Percentiles rank a stretch among this genome's conserved stretches.
phyloP scores from a whole-genome alignment of 164 flowering plant species.

The Paratinospora sagittata region DNA sequence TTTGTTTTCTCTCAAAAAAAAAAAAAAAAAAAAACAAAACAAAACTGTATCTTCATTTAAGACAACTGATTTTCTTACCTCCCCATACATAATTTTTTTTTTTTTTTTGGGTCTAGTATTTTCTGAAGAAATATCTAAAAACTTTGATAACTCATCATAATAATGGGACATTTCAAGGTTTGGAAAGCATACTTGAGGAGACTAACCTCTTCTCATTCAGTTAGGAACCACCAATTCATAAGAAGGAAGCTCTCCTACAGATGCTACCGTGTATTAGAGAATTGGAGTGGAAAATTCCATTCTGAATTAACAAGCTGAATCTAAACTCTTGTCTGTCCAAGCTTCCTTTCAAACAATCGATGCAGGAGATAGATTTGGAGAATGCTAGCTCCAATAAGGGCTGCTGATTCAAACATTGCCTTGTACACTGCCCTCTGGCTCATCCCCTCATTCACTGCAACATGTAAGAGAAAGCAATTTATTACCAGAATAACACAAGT shows the following conservation, averaged over 20 bases:
- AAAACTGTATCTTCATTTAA: no score
- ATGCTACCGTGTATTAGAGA: background rate
- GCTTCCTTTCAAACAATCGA: slow-evolving; percentile 84
- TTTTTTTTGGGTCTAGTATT: no score
- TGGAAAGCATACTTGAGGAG: no score
- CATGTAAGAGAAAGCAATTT: slow-evolving; percentile 34
- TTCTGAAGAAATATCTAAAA: no score
- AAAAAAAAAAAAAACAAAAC: no score
- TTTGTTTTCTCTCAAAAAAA: no score
- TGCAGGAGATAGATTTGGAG: slow-evolving; percentile 85
- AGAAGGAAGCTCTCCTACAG: background rate
- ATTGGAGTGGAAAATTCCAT: slow-evolving; percentile 1
- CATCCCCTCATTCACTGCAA: slow-evolving; percentile 89
- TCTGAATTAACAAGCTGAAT: background rate
- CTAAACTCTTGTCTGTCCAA: slow-evolving; percentile 66
- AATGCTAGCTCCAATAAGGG: slow-evolving; percentile 72
- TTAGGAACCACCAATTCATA: background rate
- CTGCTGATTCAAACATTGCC: slow-evolving; percentile 72
- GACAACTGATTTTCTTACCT: no score
- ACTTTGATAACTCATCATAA: no score
- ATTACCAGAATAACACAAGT: no score
- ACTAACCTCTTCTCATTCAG: background rate
- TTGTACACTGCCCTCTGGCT: slow-evolving; percentile 77
- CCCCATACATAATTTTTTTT: no score
- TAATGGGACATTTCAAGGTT: no score